Conservation (phyloP, 345 rosid genomes). For the Eucalyptus curtisii region DNA sequence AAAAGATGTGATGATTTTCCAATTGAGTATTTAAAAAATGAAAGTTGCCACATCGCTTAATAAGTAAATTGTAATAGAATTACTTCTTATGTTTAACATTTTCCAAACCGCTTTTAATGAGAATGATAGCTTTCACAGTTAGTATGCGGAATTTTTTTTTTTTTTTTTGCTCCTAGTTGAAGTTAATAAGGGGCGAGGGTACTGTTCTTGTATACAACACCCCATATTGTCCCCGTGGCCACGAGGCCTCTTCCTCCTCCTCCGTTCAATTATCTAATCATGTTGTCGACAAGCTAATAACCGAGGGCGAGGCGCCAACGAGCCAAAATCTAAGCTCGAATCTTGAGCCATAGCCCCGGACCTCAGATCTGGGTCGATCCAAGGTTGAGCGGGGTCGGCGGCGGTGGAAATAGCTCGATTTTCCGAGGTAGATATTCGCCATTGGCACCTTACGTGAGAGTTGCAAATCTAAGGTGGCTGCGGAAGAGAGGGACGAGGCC, state of each 20-base stretch:
- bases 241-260: no score
- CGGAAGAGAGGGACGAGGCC: background rate
- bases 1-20: background rate
- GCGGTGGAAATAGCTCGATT: background rate
- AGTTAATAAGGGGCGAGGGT: background rate
- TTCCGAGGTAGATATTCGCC: background rate
- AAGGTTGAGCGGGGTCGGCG: background rate
- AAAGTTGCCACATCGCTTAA: background rate
- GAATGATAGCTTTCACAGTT: background rate
- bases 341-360: background rate
- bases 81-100: background rate
- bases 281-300: no score
- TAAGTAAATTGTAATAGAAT: background rate
- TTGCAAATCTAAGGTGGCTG: background rate
- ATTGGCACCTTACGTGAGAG: background rate
- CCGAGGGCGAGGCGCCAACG: no score
- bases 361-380: no score
- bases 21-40: background rate
- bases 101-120: background rate
- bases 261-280: no score
- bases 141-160: background rate
- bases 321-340: no score
- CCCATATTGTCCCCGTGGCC: background rate
- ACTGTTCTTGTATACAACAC: background rate
- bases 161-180: background rate